These are phyloP conservation scores for Aspergillus uvarum DNA, from an alignment of 2,329 filamentous ascomycete genomes.

Conservation along the genomic window DNA sequence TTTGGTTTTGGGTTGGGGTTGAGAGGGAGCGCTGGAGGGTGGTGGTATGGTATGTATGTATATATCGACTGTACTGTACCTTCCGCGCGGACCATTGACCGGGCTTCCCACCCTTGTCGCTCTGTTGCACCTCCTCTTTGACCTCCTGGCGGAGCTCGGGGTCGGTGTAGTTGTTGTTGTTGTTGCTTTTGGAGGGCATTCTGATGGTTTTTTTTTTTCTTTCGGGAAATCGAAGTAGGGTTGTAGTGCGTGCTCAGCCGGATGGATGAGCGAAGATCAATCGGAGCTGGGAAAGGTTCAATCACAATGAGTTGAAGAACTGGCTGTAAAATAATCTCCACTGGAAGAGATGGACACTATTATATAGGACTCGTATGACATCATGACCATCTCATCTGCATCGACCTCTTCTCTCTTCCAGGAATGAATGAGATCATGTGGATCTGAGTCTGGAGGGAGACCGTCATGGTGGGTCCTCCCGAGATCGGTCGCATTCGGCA, in stretches of 20 bases:
- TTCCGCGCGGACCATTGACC: slow-evolving; percentile 53
- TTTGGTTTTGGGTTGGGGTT: no score
- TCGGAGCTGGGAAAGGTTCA: no score
- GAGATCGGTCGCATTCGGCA: background rate
- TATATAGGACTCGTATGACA: background rate
- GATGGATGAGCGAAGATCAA: no score
- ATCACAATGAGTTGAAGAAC: no score
- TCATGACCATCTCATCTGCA: background rate
- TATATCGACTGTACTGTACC: slow-evolving; percentile 31
- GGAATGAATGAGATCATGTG: background rate
- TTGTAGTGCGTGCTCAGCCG: no score
- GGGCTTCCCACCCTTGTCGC: slow-evolving; percentile 50
- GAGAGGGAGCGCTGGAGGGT: no score
- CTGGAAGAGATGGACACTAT: no score
- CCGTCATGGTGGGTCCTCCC: background rate
- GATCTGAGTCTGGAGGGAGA: background rate
- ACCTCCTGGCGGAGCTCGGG: slow-evolving; percentile 48
- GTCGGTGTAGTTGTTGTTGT: slow-evolving; percentile 47
- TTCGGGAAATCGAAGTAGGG: background rate
- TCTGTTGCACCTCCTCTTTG: slow-evolving; percentile 48
- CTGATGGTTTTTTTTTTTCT: background rate
- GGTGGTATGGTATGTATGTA: no score
- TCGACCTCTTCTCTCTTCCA: background rate
- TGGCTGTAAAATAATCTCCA: no score
- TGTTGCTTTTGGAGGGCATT: slow-evolving; percentile 26